Percentiles rank a stretch among this genome's conserved stretches.
These are phyloP conservation scores for Globisporangium echinulatum DNA, from an alignment of 352 stramenopile species.

Conservation along the genomic window DNA sequence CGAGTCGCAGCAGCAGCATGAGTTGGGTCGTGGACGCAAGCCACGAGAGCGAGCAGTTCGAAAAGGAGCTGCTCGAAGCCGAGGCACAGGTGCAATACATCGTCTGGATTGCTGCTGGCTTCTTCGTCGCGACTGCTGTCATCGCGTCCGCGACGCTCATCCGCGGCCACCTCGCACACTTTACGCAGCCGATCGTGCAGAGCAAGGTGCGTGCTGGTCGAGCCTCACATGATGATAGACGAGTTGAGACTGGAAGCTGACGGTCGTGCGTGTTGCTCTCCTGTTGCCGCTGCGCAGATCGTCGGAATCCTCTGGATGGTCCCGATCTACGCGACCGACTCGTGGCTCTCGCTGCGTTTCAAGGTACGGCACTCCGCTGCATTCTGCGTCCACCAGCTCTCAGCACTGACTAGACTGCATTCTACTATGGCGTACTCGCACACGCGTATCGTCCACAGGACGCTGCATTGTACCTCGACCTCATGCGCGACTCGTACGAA, in stretches of 20 bases:
- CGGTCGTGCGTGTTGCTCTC: too few relatives aligned
- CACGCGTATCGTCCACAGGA: slow-evolving; percentile 18
- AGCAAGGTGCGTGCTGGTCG: slow-evolving; percentile 79
- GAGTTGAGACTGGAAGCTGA: too few relatives aligned
- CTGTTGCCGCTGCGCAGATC: slow-evolving; percentile 56
- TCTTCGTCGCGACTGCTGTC: slow-evolving; percentile 86
- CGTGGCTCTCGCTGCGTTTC: slow-evolving; percentile 96
- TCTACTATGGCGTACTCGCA: too few relatives aligned
- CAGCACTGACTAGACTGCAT: neutral
- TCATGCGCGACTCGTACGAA: slow-evolving; percentile 97
- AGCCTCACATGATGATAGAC: too few relatives aligned
- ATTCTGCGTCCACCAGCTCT: neutral
- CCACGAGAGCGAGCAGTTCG: slow-evolving; percentile 4
- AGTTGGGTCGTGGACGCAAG: slow-evolving; percentile 5
- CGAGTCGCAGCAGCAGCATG: neutral
- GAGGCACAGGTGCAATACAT: slow-evolving; percentile 61
- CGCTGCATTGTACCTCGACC: slow-evolving; percentile 87
- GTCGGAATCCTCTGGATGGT: slow-evolving; percentile 98
- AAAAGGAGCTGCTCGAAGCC: slow-evolving; percentile 15
- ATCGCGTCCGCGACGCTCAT: slow-evolving; percentile 90
- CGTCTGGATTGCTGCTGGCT: slow-evolving; percentile 83
- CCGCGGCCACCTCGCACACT: slow-evolving; percentile 87
- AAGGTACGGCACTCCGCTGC: slow-evolving; percentile 39
- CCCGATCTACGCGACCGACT: slow-evolving; percentile 96
- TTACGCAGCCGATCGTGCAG: slow-evolving; percentile 91